phyloP scores from a whole-genome alignment of 371 early-diverging fungal genomes.

The Quaeritorhiza haematococci region DNA sequence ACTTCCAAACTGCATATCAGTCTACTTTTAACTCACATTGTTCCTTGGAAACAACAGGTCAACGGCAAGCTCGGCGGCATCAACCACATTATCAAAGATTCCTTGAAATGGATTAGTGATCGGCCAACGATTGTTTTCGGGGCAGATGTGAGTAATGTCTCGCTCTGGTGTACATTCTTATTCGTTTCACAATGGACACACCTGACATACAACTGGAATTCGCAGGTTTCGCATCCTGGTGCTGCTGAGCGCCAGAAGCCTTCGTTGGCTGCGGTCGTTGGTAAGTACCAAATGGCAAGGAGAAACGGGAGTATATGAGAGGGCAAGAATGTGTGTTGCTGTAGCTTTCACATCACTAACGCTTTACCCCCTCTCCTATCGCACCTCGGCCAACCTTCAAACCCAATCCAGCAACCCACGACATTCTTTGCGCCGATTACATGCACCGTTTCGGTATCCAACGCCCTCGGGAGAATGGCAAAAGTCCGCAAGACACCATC shows the following conservation, averaged over 20 bases:
- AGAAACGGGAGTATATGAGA: no score
- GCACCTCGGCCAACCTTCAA: neutral
- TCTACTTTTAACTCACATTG: no score
- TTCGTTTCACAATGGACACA: neutral
- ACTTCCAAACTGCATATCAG: no score
- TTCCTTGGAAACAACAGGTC: no score
- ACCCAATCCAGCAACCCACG: slow-evolving; percentile 9
- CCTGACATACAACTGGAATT: no score
- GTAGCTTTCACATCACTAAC: no score
- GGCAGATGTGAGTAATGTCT: slow-evolving; percentile 49
- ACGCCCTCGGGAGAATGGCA: slow-evolving; percentile 30
- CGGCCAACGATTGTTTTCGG: slow-evolving; percentile 52
- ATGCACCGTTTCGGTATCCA: slow-evolving; percentile 30
- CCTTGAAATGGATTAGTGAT: slow-evolving; percentile 27
- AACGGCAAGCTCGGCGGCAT: slow-evolving; percentile 30
- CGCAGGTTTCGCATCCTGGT: slow-evolving; percentile 44
- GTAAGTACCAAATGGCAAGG: no score
- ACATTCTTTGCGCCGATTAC: slow-evolving; percentile 23
- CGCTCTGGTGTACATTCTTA: neutral
- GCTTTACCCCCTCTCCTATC: no score
- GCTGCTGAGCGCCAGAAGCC: slow-evolving; percentile 31
- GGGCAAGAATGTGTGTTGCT: no score
- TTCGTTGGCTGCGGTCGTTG: slow-evolving; percentile 37
- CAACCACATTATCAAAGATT: slow-evolving; percentile 1
- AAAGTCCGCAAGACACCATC: slow-evolving; percentile 56